Evolutionary conservation across 169 alveolate genomes (phyloP).

Genomic region (Cryptosporidium viatorum): DNA sequence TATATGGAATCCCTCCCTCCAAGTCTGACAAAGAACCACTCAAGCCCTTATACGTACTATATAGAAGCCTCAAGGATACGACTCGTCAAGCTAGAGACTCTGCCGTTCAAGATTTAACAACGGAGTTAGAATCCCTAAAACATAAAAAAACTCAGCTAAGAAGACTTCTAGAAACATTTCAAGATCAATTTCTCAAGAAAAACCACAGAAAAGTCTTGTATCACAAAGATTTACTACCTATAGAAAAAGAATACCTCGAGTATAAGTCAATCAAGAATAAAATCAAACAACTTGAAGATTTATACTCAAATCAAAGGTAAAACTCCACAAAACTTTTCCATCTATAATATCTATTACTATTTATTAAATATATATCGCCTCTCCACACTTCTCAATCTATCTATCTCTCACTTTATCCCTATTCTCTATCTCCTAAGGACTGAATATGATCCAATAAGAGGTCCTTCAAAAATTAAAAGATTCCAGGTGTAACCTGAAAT

Average conservation of each 20-base stretch:
- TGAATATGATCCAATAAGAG: no score
- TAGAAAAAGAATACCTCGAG: constrained; percentile 87
- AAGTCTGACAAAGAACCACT: constrained; percentile 90
- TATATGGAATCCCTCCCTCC: constrained; percentile 81
- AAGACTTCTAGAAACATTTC: constrained; percentile 85
- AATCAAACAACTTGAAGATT: constrained; percentile 83
- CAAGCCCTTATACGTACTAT: constrained; percentile 89
- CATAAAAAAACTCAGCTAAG: constrained; percentile 84
- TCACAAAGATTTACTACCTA: constrained; percentile 91
- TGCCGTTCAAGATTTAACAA: constrained; percentile 14
- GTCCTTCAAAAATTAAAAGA: no score
- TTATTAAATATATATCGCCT: not conserved
- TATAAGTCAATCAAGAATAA: constrained; percentile 88
- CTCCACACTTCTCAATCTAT: no score
- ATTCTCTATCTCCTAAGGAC: no score
- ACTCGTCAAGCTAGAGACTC: constrained; percentile 47
- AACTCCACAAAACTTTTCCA: not conserved
- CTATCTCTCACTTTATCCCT: no score
- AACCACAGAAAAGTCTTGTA: constrained; percentile 89
- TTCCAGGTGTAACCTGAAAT: no score
- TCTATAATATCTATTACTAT: not conserved
- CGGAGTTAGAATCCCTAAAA: constrained; percentile 80
- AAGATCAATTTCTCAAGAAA: constrained; percentile 86
- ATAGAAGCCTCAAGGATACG: constrained; percentile 83
- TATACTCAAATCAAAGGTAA: constrained; percentile 10